Conservation (phyloP, 169 alveolate species). For the Cystoisospora suis region DNA sequence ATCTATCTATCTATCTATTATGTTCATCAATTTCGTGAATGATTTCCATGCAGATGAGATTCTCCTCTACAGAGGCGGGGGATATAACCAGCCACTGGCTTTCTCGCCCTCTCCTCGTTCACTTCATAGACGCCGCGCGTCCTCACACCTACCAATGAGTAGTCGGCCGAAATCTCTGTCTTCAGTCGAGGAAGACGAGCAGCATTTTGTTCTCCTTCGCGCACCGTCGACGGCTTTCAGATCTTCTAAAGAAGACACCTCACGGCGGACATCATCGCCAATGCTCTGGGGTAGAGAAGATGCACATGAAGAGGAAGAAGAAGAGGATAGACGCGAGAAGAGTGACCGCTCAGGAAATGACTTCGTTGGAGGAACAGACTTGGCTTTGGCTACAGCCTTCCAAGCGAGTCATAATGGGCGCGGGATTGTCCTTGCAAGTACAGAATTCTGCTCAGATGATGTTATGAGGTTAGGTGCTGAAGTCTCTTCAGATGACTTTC, state of each 20-base stretch:
- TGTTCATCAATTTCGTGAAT: neutral
- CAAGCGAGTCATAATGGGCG: slow-evolving; percentile 46
- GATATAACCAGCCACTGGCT: slow-evolving; percentile 19
- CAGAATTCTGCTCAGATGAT: slow-evolving; percentile 39
- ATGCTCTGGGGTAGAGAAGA: slow-evolving; percentile 7
- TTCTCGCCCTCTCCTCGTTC: neutral
- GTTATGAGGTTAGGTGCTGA: neutral
- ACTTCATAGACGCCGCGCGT: neutral
- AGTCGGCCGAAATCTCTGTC: no score
- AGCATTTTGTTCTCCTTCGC: slow-evolving; percentile 47
- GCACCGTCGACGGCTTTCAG: slow-evolving; percentile 61
- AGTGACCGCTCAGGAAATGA: neutral
- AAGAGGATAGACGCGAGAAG: neutral
- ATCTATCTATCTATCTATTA: neutral
- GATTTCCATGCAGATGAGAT: slow-evolving; percentile 40
- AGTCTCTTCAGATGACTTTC: no score
- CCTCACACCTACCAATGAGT: no score
- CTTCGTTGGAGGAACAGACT: neutral
- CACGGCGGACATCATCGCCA: neutral
- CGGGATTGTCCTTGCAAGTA: slow-evolving; percentile 48
- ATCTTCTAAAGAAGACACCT: neutral
- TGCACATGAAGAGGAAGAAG: slow-evolving; percentile 29
- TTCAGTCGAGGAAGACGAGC: neutral
- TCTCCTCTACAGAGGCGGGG: slow-evolving; percentile 53
- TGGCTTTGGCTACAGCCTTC: slow-evolving; percentile 51